Evolutionary conservation across 1,284 basidiomycete species (phyloP).

Genomic region (Tilletiopsis washingtonensis): DNA sequence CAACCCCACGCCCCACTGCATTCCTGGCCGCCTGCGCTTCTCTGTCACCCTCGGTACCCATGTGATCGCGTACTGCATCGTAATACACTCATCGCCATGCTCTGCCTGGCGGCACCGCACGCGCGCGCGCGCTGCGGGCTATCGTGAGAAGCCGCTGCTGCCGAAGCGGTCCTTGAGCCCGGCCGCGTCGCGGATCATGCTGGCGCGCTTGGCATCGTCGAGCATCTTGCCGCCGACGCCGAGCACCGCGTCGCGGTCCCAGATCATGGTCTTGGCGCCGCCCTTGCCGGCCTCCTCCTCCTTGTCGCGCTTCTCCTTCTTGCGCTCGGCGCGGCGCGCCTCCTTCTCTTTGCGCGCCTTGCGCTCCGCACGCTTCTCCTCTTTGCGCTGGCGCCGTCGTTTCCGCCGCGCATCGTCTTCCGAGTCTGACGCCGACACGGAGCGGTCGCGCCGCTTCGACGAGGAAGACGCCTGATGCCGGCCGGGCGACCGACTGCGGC

Average conservation of each 20-base stretch:
- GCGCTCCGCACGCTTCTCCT: conserved; percentile 2
- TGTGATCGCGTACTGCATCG: too few relatives aligned
- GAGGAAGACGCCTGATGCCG: too few relatives aligned
- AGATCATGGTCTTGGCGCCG: conserved; percentile 3
- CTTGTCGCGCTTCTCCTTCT: conserved; percentile 4
- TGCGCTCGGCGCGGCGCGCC: background rate
- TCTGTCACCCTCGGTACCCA: too few relatives aligned
- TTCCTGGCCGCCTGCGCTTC: too few relatives aligned
- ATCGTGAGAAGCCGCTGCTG: too few relatives aligned
- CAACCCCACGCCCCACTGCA: too few relatives aligned
- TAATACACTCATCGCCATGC: too few relatives aligned
- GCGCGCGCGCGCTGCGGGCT: too few relatives aligned
- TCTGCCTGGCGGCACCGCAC: too few relatives aligned
- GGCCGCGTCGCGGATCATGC: conserved; percentile 1
- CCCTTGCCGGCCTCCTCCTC: background rate
- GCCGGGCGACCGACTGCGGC: background rate
- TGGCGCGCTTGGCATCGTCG: conserved; percentile 3
- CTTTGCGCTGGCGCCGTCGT: background rate
- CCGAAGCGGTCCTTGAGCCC: background rate
- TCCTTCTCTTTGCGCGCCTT: background rate
- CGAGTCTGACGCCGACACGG: background rate
- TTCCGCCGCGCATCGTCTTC: background rate
- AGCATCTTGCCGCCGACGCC: conserved; percentile 5
- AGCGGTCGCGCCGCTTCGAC: background rate
- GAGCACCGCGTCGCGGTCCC: conserved; percentile 7